Percentiles rank a stretch among this genome's conserved stretches.
Evolutionary conservation across 2,329 filamentous ascomycete species (phyloP).

Genomic region (Xylaria sp.): DNA sequence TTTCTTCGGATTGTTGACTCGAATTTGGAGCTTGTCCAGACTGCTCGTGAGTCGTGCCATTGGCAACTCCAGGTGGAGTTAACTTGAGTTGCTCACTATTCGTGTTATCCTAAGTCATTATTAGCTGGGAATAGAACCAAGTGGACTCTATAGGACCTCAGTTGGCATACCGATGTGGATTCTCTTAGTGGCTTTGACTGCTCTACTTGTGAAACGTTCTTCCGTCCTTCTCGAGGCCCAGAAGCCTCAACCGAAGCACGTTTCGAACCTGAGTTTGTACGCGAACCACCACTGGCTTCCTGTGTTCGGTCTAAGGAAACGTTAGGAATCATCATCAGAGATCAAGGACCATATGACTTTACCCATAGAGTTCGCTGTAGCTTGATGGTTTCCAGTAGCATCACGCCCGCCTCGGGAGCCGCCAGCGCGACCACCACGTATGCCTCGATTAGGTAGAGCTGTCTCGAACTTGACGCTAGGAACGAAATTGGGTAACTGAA

Average conservation of each 20-base stretch:
- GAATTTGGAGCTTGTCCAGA: constrained; percentile 28
- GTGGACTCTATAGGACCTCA: not conserved
- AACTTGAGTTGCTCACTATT: constrained; percentile 42
- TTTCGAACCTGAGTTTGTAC: constrained; percentile 56
- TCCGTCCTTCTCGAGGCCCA: constrained; percentile 59
- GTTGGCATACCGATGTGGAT: constrained; percentile 40
- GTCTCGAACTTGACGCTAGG: constrained; percentile 90
- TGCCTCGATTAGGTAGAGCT: constrained; percentile 70
- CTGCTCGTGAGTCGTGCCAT: constrained; percentile 38
- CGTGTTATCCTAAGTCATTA: constrained; percentile 24
- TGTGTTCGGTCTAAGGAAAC: constrained; percentile 41
- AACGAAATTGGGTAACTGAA: constrained; percentile 77
- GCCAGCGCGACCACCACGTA: constrained; percentile 58
- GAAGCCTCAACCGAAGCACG: constrained; percentile 58
- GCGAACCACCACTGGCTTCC: constrained; percentile 43
- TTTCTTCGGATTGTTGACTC: constrained; percentile 42
- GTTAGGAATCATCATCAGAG: constrained; percentile 33
- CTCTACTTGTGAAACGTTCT: constrained; percentile 54
- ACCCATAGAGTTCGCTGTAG: constrained; percentile 40
- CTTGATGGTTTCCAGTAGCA: constrained; percentile 39
- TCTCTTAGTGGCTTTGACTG: constrained; percentile 56
- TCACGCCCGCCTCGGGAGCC: constrained; percentile 49
- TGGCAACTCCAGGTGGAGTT: constrained; percentile 34
- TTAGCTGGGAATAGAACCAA: constrained; percentile 18
- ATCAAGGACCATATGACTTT: constrained; percentile 17